A percentile compares a stretch with the other conserved stretches of the same genome.
Conservation (phyloP, 306 rosid genomes). For the Cicer judaicum region DNA sequence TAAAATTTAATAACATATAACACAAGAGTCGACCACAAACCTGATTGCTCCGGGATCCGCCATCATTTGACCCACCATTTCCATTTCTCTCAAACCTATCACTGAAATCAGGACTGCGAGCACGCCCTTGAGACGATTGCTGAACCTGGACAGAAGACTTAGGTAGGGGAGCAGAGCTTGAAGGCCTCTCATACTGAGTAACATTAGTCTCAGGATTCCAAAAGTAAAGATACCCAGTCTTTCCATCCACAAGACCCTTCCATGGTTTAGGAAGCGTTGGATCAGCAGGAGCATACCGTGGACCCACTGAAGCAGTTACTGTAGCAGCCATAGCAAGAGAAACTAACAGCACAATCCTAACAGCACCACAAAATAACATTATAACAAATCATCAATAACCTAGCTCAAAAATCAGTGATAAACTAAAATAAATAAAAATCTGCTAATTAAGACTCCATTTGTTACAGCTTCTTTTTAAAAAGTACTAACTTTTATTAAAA, state of each 20-base stretch:
- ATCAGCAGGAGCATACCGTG: conserved; percentile 92
- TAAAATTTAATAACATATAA: neutral
- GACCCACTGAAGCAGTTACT: conserved; percentile 79
- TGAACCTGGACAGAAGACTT: conserved; percentile 82
- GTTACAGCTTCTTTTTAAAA: no score
- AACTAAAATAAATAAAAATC: neutral
- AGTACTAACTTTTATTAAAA: no score
- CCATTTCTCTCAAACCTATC: conserved; percentile 71
- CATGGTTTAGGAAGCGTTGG: conserved; percentile 98
- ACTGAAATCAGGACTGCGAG: conserved; percentile 57
- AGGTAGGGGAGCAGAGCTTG: conserved; percentile 49
- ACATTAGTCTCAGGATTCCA: conserved; percentile 99
- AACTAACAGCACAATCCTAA: conserved; percentile 46
- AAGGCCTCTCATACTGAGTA: conserved; percentile 93
- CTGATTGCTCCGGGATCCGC: conserved; percentile 61
- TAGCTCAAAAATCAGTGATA: neutral
- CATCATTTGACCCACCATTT: conserved; percentile 62
- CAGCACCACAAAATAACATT: conserved; percentile 26
- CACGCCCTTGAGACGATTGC: conserved; percentile 67
- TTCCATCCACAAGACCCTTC: conserved; percentile 97
- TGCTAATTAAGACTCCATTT: no score
- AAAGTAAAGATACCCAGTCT: conserved; percentile 96
- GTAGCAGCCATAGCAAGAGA: conserved; percentile 78
- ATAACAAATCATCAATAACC: conserved; percentile 1
- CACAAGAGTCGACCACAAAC: conserved; percentile 45